Evolutionary conservation across 495 filamentous ascomycete genomes (phyloP).

Genomic region (Barbatosphaeria neglecta): DNA sequence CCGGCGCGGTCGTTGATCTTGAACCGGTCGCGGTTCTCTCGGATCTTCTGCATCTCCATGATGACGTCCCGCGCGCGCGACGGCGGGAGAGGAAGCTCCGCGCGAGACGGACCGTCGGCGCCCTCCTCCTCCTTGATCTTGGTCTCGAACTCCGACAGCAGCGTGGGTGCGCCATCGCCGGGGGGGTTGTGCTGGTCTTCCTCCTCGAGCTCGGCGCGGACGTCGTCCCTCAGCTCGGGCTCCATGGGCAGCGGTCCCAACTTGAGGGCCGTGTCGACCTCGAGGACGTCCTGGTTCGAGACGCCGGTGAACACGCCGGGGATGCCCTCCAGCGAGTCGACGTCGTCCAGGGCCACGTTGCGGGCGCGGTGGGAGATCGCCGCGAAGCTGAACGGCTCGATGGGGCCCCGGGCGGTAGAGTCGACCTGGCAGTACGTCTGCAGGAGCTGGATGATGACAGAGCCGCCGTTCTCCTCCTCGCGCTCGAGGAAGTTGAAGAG

Average conservation of each 20-base stretch:
- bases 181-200: conserved; percentile 65
- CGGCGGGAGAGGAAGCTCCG: conserved; percentile 72
- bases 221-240: conserved; percentile 60
- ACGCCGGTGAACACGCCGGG: conserved; percentile 82
- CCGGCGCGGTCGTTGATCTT: conserved; percentile 69
- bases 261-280: conserved; percentile 45
- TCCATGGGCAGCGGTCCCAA: conserved; percentile 78
- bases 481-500: conserved; percentile 81
- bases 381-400: conserved; percentile 70
- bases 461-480: conserved; percentile 67
- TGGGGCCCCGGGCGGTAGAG: conserved; percentile 60
- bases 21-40: conserved; percentile 83
- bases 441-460: conserved; percentile 61
- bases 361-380: conserved; percentile 55
- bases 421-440: conserved; percentile 62
- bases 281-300: conserved; percentile 56
- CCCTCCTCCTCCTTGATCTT: conserved; percentile 83
- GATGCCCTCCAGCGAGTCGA: conserved; percentile 84
- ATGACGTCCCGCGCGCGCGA: conserved; percentile 79
- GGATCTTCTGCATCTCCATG: conserved; percentile 90
- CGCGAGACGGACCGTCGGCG: conserved; percentile 65
- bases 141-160: conserved; percentile 67
- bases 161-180: conserved; percentile 45
- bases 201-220: conserved; percentile 71
- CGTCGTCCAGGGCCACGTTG: conserved; percentile 46